phyloP scores from a whole-genome alignment of 345 rosid species.

The Bretschneidera sinensis region DNA sequence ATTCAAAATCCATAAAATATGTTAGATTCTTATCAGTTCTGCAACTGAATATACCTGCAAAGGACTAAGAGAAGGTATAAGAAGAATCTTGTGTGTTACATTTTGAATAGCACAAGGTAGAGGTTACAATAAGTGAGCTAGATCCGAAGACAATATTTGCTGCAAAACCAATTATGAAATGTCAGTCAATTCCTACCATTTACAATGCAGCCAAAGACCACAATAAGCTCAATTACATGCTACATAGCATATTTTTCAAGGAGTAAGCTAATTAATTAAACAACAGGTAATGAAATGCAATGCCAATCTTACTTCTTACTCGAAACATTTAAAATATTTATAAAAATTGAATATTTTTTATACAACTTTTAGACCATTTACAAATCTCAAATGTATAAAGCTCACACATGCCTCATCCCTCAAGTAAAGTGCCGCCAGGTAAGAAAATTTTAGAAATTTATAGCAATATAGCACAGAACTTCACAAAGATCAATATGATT shows the following conservation, averaged over 20 bases:
- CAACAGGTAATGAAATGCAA: no score
- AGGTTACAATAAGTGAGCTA: slow-evolving; percentile 63
- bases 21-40: neutral
- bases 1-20: slow-evolving; percentile 1
- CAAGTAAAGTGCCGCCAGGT: neutral
- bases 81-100: slow-evolving; percentile 38
- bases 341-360: neutral
- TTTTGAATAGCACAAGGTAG: slow-evolving; percentile 29
- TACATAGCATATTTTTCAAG: neutral
- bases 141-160: slow-evolving; percentile 73
- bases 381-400: no score
- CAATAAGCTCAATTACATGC: neutral
- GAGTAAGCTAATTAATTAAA: slow-evolving; percentile 2
- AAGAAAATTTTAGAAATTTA: no score
- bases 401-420: no score
- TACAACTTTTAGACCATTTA: neutral
- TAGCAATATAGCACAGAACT: neutral
- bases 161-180: slow-evolving; percentile 28
- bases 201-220: slow-evolving; percentile 1
- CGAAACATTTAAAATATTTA: no score
- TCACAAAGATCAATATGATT: neutral
- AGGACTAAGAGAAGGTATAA: slow-evolving; percentile 50
- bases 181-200: slow-evolving; percentile 10
- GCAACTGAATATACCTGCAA: slow-evolving; percentile 57
- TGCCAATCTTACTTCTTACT: no score